Evolutionary conservation across 768 basidiomycete genomes (phyloP), one percentile per base, ranked within the genome.

Genomic region (Chalciporus pseudorubinellus): DNA sequence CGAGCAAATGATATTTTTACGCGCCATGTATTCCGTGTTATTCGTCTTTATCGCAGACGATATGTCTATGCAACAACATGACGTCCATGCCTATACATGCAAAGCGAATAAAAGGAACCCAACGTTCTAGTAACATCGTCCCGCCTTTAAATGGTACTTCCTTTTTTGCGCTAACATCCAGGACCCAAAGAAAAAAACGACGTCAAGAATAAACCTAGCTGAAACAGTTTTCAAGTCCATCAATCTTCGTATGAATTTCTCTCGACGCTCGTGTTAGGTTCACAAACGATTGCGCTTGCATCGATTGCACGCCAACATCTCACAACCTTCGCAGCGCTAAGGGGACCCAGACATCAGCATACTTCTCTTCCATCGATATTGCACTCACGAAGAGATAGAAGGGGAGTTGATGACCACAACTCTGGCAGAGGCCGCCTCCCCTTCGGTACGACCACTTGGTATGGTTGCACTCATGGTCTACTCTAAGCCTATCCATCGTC

Each of bases 401-500:
- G 0, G 67, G 72, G 9, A 84, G 59, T 44, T 66, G 47, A 42
- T 63, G 50, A 13, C 66, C 60, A 53, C 83, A 84, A 49, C 62
- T 71, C 46, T 81, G 74, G 46, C 83, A 84, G 10, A 22, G 44
- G 5, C 75, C 78, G 0, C 70, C 72, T 0, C 80, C 81, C 2
- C 61, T 1, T 0, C 73, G 68, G 34, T 74, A 73, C 21, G 57
- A 64, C 82, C 83, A 85, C 0, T n/a, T 44, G 41, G 65, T 67
- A 3, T 74, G 68, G 11, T 52, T 16, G 50, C 85, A 87, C 3
- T 82, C 74, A 59, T 87, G 86, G 51, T 81, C 75, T 6, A 69
- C 65, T 9, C 81, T 66, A 36, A 87, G 67, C 4, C 70, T 51
- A 1, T 71, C 72, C 44, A 69, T 70, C 57, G 61, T 69, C 38